Percentiles rank a stretch among this genome's conserved stretches.
Evolutionary conservation across 2,329 filamentous ascomycete genomes (phyloP).

Genomic region (Dactylella cylindrospora): DNA sequence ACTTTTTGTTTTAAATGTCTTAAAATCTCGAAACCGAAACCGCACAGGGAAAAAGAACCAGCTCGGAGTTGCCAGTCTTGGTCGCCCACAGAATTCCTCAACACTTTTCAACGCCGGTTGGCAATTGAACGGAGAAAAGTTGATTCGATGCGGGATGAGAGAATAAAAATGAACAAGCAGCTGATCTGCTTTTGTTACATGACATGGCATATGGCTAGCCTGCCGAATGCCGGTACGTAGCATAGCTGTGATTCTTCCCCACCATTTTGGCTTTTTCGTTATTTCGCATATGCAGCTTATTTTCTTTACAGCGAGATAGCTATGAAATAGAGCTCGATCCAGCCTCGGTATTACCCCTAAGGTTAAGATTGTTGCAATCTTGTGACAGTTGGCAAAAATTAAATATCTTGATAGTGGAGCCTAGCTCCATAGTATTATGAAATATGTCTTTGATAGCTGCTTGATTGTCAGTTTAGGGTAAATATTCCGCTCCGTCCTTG

Average conservation of each 20-base stretch:
- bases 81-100: constrained; percentile 9
- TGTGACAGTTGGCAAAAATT: too few species aligned
- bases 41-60: constrained; percentile 1
- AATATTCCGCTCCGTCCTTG: too few species aligned
- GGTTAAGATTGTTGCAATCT: too few species aligned
- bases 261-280: background rate
- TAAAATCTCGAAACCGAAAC: constrained; percentile 13
- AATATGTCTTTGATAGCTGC: too few species aligned
- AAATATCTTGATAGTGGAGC: too few species aligned
- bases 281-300: background rate
- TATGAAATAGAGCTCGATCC: too few species aligned
- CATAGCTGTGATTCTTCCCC: constrained; percentile 3
- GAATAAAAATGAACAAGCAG: too few species aligned
- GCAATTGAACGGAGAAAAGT: constrained; percentile 12
- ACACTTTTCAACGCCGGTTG: constrained; percentile 26
- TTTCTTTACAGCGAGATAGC: background rate
- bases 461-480: too few species aligned
- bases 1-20: constrained; percentile 4
- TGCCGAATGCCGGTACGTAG: constrained; percentile 6
- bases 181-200: constrained; percentile 21
- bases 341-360: too few species aligned
- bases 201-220: background rate
- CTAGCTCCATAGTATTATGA: too few species aligned
- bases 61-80: background rate
- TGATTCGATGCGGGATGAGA: background rate